phyloP scores from a whole-genome alignment of 176 grass and related monocot species.

The maize (Zea mays) region Zm-B73-REFERENCE-NAM-5.0 NC_050096.1:34929001-34929500 shows the following conservation, averaged over 20 bases:
- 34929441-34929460: no score
- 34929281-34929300: not conserved
- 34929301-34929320: not conserved
- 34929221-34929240: slow-evolving; percentile 1
- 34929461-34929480: no score
- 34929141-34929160: slow-evolving; percentile 32
- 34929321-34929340: not conserved
- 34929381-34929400: no score
- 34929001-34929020: slow-evolving; percentile 32
- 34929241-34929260: not conserved
- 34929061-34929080: slow-evolving; percentile 22
- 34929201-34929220: not conserved
- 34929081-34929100: not conserved
- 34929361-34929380: not conserved
- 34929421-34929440: no score
- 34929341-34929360: not conserved
- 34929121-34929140: slow-evolving; percentile 5
- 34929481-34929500: no score
- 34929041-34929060: slow-evolving; percentile 3
- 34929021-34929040: slow-evolving; percentile 15
- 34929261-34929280: not conserved
- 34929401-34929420: no score
- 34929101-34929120: not conserved
- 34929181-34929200: not conserved
- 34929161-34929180: slow-evolving; percentile 20